Percentiles rank a stretch among this genome's conserved stretches.
Evolutionary conservation across 768 basidiomycete species (phyloP).

Genomic region (Inosperma sp.): DNA sequence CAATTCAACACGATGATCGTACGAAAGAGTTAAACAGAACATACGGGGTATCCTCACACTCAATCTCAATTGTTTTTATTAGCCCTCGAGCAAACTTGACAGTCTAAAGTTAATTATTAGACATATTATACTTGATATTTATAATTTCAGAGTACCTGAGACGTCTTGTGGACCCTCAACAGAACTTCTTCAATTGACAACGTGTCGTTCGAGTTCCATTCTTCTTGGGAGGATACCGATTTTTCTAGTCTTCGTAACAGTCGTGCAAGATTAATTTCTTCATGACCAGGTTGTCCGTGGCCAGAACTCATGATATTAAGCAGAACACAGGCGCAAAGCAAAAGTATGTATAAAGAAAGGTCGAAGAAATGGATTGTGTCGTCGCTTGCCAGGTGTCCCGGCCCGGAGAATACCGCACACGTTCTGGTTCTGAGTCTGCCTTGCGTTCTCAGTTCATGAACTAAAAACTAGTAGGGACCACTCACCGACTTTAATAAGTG

Average conservation of each 20-base stretch:
- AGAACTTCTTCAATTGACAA: slow-evolving; percentile 33
- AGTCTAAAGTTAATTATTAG: slow-evolving; percentile 25
- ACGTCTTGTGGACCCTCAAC: slow-evolving; percentile 50
- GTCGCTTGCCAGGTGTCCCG: no score
- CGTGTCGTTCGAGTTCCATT: slow-evolving; percentile 28
- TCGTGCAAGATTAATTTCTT: slow-evolving; percentile 63
- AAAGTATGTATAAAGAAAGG: no score
- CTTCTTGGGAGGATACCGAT: slow-evolving; percentile 37
- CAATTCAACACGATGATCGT: not conserved
- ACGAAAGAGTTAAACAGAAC: slow-evolving; percentile 25
- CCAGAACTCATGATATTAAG: not conserved
- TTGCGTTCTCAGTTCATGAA: no score
- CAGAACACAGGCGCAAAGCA: no score
- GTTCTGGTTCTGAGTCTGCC: no score
- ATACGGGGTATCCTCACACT: slow-evolving; percentile 42
- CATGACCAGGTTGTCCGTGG: slow-evolving; percentile 35
- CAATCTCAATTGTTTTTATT: slow-evolving; percentile 53
- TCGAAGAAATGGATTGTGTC: no score
- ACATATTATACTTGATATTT: not conserved
- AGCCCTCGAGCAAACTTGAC: slow-evolving; percentile 55
- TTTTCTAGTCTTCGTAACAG: slow-evolving; percentile 60
- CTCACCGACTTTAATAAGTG: no score
- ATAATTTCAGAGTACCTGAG: slow-evolving; percentile 45
- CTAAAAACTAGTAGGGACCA: no score
- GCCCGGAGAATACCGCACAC: no score